Conservation (phyloP, 2,329 filamentous ascomycete genomes). For the Ascochyta lentis region DNA sequence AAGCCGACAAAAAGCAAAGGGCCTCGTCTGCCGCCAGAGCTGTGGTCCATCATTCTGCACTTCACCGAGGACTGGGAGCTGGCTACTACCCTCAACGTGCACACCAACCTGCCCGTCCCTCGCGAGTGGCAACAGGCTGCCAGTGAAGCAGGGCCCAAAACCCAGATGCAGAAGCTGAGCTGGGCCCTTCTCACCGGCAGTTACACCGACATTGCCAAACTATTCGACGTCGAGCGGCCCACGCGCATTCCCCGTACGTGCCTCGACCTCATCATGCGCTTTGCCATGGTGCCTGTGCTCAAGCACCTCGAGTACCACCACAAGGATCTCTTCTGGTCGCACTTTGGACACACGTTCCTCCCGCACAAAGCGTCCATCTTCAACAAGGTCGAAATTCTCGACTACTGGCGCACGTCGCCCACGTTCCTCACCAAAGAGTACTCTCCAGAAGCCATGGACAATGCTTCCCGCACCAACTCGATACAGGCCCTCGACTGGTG, state of each 20-base stretch:
- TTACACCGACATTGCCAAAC: slow-evolving; percentile 73
- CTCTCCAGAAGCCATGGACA: slow-evolving; percentile 82
- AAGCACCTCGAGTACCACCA: slow-evolving; percentile 71
- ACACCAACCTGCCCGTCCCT: slow-evolving; percentile 77
- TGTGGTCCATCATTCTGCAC: slow-evolving; percentile 89
- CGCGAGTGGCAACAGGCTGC: slow-evolving; percentile 72
- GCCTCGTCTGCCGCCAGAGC: slow-evolving; percentile 73
- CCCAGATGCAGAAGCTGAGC: slow-evolving; percentile 80
- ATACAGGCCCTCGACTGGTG: slow-evolving; percentile 90
- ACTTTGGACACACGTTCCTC: slow-evolving; percentile 80
- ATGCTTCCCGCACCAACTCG: slow-evolving; percentile 84
- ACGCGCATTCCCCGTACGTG: slow-evolving; percentile 80
- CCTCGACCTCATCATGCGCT: slow-evolving; percentile 90
- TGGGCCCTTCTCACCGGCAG: slow-evolving; percentile 81
- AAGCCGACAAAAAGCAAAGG: slow-evolving; percentile 48
- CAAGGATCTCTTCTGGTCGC: slow-evolving; percentile 82
- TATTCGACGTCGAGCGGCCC: slow-evolving; percentile 73
- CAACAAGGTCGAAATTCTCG: slow-evolving; percentile 80
- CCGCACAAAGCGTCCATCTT: slow-evolving; percentile 91
- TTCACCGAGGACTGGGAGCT: slow-evolving; percentile 90
- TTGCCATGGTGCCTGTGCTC: slow-evolving; percentile 80
- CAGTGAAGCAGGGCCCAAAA: slow-evolving; percentile 69
- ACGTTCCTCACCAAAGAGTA: slow-evolving; percentile 89
- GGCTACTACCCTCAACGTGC: slow-evolving; percentile 79
- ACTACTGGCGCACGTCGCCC: slow-evolving; percentile 87